phyloP scores from a whole-genome alignment of 352 stramenopile species.

The Peronospora destructor region DNA sequence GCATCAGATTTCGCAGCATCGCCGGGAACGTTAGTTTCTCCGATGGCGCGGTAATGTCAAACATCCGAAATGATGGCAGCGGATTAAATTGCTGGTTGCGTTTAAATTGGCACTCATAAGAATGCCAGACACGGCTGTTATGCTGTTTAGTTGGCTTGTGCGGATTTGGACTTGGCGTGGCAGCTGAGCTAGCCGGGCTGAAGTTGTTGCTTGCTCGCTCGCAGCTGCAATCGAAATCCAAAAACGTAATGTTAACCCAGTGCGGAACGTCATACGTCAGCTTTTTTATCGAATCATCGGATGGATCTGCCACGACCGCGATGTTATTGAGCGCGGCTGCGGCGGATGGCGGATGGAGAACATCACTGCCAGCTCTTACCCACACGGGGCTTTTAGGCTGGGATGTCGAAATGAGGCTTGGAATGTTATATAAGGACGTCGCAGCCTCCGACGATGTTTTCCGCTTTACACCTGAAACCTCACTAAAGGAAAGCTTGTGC shows the following conservation, averaged over 20 bases:
- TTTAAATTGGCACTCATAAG: slow-evolving; percentile 41
- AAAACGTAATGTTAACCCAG: slow-evolving; percentile 89
- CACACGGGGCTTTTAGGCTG: slow-evolving; percentile 23
- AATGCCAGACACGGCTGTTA: slow-evolving; percentile 17
- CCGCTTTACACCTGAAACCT: slow-evolving; percentile 9
- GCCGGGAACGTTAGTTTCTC: slow-evolving; percentile 47
- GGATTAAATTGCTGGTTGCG: slow-evolving; percentile 46
- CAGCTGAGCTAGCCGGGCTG: neutral
- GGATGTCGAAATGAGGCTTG: slow-evolving; percentile 13
- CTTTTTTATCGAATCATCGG: slow-evolving; percentile 5
- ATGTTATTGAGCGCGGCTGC: slow-evolving; percentile 2
- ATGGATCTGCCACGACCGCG: neutral
- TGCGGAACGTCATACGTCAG: slow-evolving; percentile 89
- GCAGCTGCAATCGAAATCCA: slow-evolving; percentile 73
- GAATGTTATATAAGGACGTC: slow-evolving; percentile 12
- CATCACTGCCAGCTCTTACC: slow-evolving; percentile 13
- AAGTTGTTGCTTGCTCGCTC: slow-evolving; percentile 5
- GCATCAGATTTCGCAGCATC: slow-evolving; percentile 48
- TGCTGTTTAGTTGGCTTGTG: slow-evolving; percentile 7
- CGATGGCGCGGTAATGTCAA: slow-evolving; percentile 48
- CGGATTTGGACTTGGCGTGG: slow-evolving; percentile 1
- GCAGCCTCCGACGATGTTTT: slow-evolving; percentile 15
- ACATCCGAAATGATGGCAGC: slow-evolving; percentile 68
- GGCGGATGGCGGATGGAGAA: slow-evolving; percentile 9
- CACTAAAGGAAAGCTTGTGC: slow-evolving; percentile 19